A percentile compares a stretch with the other conserved stretches of the same genome.
Evolutionary conservation across 352 stramenopile species (phyloP).

Genomic region (Phytophthora tentaculata): DNA sequence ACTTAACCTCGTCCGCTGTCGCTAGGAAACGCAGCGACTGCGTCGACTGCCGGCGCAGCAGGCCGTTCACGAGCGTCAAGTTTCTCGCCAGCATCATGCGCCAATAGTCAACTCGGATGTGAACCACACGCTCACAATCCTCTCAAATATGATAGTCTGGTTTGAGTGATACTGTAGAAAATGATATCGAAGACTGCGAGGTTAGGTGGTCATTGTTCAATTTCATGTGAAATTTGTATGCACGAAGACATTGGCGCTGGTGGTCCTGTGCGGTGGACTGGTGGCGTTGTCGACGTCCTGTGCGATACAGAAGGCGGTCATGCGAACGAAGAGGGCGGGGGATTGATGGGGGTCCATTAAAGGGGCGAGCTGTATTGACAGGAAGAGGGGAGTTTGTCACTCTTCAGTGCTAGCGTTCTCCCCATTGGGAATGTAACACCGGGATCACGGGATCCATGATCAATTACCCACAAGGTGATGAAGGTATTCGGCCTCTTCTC

Average conservation of each 20-base stretch:
- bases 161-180: background rate
- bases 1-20: slow-evolving; percentile 12
- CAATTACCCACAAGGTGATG: slow-evolving; percentile 68
- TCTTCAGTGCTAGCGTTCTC: slow-evolving; percentile 65
- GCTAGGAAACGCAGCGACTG: slow-evolving; percentile 47
- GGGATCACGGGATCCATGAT: slow-evolving; percentile 86
- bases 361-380: slow-evolving; percentile 13
- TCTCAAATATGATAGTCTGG: slow-evolving; percentile 14
- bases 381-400: slow-evolving; percentile 19
- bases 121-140: slow-evolving; percentile 26
- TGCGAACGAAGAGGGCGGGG: slow-evolving; percentile 17
- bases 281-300: slow-evolving; percentile 26
- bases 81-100: slow-evolving; percentile 43
- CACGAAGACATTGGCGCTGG: slow-evolving; percentile 29
- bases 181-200: background rate
- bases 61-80: slow-evolving; percentile 33
- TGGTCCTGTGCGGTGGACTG: slow-evolving; percentile 23
- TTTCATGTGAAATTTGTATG: slow-evolving; percentile 3
- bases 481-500: slow-evolving; percentile 65
- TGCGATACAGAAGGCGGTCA: slow-evolving; percentile 43
- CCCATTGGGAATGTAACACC: slow-evolving; percentile 46
- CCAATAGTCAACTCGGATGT: slow-evolving; percentile 6
- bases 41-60: slow-evolving; percentile 29
- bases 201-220: background rate
- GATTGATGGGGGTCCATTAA: slow-evolving; percentile 34